Evolutionary conservation across 495 filamentous ascomycete genomes (phyloP).

Genomic region (Wilcoxina mikolae): DNA sequence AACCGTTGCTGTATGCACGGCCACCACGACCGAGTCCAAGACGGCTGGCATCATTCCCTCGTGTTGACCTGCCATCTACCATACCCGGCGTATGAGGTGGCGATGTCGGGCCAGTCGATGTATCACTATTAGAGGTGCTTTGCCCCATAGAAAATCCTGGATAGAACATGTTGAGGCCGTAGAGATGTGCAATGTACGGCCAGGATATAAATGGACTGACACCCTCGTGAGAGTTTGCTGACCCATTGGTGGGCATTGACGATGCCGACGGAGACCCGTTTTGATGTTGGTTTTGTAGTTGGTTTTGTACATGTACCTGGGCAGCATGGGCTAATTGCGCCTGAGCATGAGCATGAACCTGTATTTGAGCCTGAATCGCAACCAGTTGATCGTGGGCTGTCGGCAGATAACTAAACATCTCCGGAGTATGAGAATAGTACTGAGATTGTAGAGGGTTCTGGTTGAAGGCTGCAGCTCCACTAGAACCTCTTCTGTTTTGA

Average conservation of each 20-base stretch:
- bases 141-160: background rate
- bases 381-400: conserved; percentile 21
- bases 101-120: background rate
- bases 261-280: background rate
- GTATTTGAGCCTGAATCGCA: conserved; percentile 39
- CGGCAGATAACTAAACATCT: conserved; percentile 21
- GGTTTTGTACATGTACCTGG: conserved; percentile 45
- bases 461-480: conserved; percentile 4
- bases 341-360: conserved; percentile 50
- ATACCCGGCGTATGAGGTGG: conserved; percentile 13
- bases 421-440: conserved; percentile 8
- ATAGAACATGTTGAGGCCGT: background rate
- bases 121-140: background rate
- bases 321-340: conserved; percentile 32
- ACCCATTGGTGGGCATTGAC: background rate
- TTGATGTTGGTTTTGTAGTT: conserved; percentile 28
- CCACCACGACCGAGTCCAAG: conserved; percentile 15
- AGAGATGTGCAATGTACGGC: conserved; percentile 1
- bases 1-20: conserved; percentile 12
- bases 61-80: conserved; percentile 10
- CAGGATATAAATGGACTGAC: background rate
- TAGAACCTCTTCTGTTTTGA: conserved; percentile 6
- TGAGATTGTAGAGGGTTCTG: conserved; percentile 1
- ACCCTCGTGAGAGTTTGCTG: background rate
- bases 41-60: background rate